Evolutionary conservation across 225 moss, liverwort and hornwort genomes (phyloP).

Genomic region (Straminergon stramineum): DNA sequence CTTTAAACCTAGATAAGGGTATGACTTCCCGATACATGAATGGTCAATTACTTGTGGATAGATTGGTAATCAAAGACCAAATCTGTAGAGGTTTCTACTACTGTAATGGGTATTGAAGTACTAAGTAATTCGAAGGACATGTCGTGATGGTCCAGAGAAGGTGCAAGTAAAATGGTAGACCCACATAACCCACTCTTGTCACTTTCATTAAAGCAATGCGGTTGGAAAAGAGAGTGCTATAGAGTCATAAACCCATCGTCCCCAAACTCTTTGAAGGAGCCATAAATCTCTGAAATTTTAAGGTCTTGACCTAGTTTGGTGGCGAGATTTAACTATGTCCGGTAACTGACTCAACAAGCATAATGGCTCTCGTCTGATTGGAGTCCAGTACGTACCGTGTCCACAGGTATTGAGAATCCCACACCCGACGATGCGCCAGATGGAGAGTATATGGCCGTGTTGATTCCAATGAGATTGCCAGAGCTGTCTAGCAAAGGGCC

Average conservation of each 20-base stretch:
- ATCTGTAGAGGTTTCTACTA: not conserved
- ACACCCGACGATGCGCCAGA: slow-evolving; percentile 98
- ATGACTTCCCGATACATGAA: too few relatives aligned
- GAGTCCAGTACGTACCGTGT: slow-evolving; percentile 50
- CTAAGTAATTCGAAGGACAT: too few relatives aligned
- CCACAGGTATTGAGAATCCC: slow-evolving; percentile 97
- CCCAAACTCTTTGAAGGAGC: not conserved
- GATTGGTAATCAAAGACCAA: not conserved
- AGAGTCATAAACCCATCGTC: not conserved
- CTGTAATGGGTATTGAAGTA: not conserved
- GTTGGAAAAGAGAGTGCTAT: not conserved
- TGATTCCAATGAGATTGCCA: slow-evolving; percentile 92
- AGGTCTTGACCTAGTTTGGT: not conserved
- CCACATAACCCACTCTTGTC: not conserved
- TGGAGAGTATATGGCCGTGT: slow-evolving; percentile 97
- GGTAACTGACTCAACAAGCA: not conserved
- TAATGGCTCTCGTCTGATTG: not conserved
- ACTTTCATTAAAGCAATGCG: not conserved
- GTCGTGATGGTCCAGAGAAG: not conserved
- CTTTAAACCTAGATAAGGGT: not conserved
- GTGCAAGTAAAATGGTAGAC: not conserved
- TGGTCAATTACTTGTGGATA: not conserved
- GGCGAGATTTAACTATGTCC: not conserved
- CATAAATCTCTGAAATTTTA: not conserved
- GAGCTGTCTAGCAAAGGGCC: slow-evolving; percentile 90